These are phyloP conservation scores for Diaporthe citriasiana DNA, from an alignment of 2,329 filamentous ascomycete genomes.

Conservation along the genomic window DNA sequence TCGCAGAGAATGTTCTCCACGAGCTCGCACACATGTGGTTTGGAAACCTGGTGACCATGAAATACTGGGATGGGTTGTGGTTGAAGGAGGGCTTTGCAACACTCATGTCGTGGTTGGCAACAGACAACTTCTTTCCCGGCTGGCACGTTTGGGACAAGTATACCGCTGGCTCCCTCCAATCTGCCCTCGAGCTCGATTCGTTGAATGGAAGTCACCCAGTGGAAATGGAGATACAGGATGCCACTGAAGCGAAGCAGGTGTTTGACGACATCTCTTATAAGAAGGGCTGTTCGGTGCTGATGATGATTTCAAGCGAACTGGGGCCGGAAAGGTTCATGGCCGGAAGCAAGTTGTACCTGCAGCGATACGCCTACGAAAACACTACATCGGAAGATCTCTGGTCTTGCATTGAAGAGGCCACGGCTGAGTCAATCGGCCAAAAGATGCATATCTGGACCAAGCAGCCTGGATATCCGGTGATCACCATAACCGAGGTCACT, in stretches of 20 bases:
- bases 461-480: constrained; percentile 92
- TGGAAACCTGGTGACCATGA: constrained; percentile 96
- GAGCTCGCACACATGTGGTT: constrained; percentile 99
- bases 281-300: constrained; percentile 95
- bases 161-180: constrained; percentile 93
- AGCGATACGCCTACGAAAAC: constrained; percentile 87
- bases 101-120: constrained; percentile 95
- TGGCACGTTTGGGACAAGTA: constrained; percentile 99
- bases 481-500: constrained; percentile 88
- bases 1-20: constrained; percentile 96
- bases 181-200: constrained; percentile 89
- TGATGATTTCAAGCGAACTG: constrained; percentile 95
- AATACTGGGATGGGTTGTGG: constrained; percentile 98
- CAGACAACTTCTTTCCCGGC: constrained; percentile 92
- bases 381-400: constrained; percentile 93
- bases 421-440: constrained; percentile 84
- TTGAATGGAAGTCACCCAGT: constrained; percentile 95
- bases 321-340: constrained; percentile 89
- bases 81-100: constrained; percentile 98
- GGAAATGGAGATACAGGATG: constrained; percentile 92
- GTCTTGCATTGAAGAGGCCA: constrained; percentile 87
- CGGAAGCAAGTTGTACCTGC: constrained; percentile 91
- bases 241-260: constrained; percentile 95
- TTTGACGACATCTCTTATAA: constrained; percentile 97
- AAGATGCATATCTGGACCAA: constrained; percentile 97